These are phyloP conservation scores for Tubosaeta sp. DNA, from an alignment of 768 basidiomycete species.

Conservation along the genomic window DNA sequence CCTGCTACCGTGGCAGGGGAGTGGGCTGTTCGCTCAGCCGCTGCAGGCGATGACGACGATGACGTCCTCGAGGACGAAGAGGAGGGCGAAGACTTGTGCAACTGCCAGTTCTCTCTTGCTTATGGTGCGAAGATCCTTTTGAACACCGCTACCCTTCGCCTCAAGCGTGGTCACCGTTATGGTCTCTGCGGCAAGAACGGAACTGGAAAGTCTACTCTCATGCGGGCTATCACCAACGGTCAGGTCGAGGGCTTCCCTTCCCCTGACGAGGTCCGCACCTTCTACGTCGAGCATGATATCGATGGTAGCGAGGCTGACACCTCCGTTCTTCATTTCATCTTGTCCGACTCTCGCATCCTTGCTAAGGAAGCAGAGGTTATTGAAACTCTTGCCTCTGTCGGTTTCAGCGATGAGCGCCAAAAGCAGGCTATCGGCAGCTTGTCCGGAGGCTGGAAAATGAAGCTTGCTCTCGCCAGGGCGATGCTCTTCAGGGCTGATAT, in stretches of 20 bases:
- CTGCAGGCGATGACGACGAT: conserved; percentile 65
- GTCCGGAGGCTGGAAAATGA: conserved; percentile 99
- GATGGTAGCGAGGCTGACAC: conserved; percentile 93
- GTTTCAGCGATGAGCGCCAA: conserved; percentile 88
- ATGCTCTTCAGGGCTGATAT: conserved; percentile 99
- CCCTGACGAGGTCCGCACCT: conserved; percentile 94
- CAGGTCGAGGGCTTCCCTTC: conserved; percentile 99
- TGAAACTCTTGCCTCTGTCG: conserved; percentile 83
- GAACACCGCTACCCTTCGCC: conserved; percentile 93
- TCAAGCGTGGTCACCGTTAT: conserved; percentile 98
- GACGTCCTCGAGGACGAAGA: conserved; percentile 84
- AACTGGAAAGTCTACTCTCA: conserved; percentile 94
- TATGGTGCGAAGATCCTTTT: conserved; percentile 99
- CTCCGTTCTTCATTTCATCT: conserved; percentile 84
- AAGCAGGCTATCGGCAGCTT: conserved; percentile 79
- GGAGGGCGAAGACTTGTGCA: conserved; percentile 97
- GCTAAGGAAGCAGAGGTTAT: conserved; percentile 66
- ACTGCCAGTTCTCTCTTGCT: conserved; percentile 97
- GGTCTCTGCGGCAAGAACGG: conserved; percentile 99
- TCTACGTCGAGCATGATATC: conserved; percentile 99
- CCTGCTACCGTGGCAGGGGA: conserved; percentile 67
- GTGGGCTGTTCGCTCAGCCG: conserved; percentile 88
- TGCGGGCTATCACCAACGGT: conserved; percentile 90
- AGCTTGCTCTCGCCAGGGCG: conserved; percentile 93
- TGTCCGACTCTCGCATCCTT: conserved; percentile 78